Evolutionary conservation across 169 alveolate genomes (phyloP), one percentile per base, ranked within the genome.

Genomic region (Eimeria praecox): DNA sequence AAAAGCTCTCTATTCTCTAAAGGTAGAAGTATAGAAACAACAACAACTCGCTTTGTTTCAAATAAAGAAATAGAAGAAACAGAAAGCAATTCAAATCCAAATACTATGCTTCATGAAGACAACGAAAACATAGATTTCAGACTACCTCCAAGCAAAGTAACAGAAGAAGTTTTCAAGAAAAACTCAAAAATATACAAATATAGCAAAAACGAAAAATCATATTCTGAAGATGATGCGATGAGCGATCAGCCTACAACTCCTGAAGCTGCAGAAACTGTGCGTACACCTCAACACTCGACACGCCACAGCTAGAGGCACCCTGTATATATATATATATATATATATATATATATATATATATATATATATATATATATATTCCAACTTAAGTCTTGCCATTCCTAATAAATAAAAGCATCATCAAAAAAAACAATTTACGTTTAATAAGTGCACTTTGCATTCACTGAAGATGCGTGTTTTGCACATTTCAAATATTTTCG

Each of bases 1-100:
- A 59, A 46, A 20, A 80, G 75, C 40, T 66, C 54, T 33, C 59
- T 92, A 20, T 92, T 92, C 56, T 40, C 95, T 1, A 46, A 35
- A 44, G 87, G 49, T 38, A 54, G 95, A 35, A n/a, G 30, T 30
- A 56, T 3, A 42, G 35, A 33, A n/a, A 30, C 86, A 6, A 24
- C 33, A 33, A 38, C 5, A 10, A 8, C 0, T 8, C 24, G 33
- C 54, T 0, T 35, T 16, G 40, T 27, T 22, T 4, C 66, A 22
- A 30, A 24, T 46, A 42, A 46, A 12, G 69, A 80, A 20, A 27
- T 35, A 46, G 69, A 46, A 44, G 35, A 44, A 52, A 12, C 24
- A 20, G 66, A 40, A 46, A 42, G 46, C 18, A 69, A 80, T 4
- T 16, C 35, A 1, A 22, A 27, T 27, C 75, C 8, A 2, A 35